Evolutionary conservation across 2,329 filamentous ascomycete genomes (phyloP).

Genomic region (Volutella citrinella): DNA sequence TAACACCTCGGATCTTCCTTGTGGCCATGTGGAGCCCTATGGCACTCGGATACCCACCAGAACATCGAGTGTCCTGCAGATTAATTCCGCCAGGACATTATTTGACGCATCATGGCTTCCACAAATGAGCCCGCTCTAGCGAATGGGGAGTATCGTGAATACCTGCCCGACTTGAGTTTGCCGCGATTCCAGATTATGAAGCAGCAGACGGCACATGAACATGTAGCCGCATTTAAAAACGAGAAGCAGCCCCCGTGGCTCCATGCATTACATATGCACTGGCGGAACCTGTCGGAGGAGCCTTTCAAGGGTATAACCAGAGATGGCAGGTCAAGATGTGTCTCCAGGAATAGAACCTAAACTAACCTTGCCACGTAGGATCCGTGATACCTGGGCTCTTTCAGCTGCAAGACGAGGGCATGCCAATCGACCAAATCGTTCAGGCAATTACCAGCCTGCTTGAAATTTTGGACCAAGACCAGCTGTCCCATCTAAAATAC

Average conservation of each 20-base stretch:
- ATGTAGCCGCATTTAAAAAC: slow-evolving; percentile 59
- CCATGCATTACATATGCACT: slow-evolving; percentile 57
- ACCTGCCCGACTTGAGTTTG: slow-evolving; percentile 59
- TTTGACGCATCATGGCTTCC: not conserved
- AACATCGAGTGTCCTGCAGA: no score
- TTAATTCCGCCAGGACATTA: no score
- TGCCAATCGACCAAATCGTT: slow-evolving; percentile 58
- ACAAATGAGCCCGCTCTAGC: slow-evolving; percentile 37
- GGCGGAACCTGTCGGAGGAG: slow-evolving; percentile 57
- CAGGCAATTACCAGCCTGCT: slow-evolving; percentile 46
- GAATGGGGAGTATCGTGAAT: no score
- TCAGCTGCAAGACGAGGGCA: slow-evolving; percentile 58
- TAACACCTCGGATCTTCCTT: no score
- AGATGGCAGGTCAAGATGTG: slow-evolving; percentile 49
- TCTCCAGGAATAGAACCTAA: not conserved
- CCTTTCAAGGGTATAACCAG: slow-evolving; percentile 69
- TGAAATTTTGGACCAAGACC: slow-evolving; percentile 43
- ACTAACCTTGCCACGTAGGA: slow-evolving; percentile 36
- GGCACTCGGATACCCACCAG: no score
- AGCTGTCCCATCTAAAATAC: slow-evolving; percentile 49
- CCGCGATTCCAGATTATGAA: slow-evolving; percentile 63
- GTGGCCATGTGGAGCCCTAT: no score
- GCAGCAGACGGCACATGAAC: slow-evolving; percentile 59
- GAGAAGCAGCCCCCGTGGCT: slow-evolving; percentile 64
- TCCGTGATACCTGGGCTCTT: slow-evolving; percentile 56